Conservation (phyloP, 768 basidiomycete genomes). For the Pholiota conissans region DNA sequence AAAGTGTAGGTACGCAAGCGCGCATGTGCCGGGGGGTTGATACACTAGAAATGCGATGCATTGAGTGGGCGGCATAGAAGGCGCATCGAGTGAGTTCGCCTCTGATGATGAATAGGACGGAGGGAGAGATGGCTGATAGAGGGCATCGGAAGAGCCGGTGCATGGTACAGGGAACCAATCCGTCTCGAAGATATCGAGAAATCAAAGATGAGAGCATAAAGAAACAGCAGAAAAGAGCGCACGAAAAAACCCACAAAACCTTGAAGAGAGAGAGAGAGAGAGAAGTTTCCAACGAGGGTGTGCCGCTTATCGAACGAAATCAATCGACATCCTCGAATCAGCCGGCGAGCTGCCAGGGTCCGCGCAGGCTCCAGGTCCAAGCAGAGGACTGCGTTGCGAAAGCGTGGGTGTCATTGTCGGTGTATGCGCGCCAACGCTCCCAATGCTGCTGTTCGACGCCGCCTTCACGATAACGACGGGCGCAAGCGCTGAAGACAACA, state of each 20-base stretch:
- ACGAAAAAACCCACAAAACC: background rate
- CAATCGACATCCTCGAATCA: slow-evolving; percentile 22
- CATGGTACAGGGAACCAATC: too few species aligned
- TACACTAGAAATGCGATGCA: background rate
- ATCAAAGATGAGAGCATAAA: background rate
- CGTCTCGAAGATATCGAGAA: too few species aligned
- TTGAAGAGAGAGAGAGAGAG: background rate
- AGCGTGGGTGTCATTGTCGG: slow-evolving; percentile 10
- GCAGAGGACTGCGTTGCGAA: slow-evolving; percentile 16
- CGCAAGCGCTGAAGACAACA: slow-evolving; percentile 1
- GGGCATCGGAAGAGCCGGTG: too few species aligned
- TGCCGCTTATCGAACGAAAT: slow-evolving; percentile 18
- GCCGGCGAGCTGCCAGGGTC: background rate
- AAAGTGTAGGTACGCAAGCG: background rate
- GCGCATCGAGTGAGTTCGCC: too few species aligned
- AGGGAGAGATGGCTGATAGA: too few species aligned
- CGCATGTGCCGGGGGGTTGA: background rate
- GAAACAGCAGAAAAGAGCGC: background rate
- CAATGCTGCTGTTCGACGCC: background rate
- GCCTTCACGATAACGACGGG: background rate
- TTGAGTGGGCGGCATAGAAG: background rate
- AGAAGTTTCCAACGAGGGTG: too few species aligned
- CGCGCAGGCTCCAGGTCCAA: background rate
- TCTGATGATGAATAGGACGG: background rate
- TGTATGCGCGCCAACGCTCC: background rate